These are phyloP conservation scores for Mycena latifolia DNA, from an alignment of 768 basidiomycete genomes.

Conservation along the genomic window DNA sequence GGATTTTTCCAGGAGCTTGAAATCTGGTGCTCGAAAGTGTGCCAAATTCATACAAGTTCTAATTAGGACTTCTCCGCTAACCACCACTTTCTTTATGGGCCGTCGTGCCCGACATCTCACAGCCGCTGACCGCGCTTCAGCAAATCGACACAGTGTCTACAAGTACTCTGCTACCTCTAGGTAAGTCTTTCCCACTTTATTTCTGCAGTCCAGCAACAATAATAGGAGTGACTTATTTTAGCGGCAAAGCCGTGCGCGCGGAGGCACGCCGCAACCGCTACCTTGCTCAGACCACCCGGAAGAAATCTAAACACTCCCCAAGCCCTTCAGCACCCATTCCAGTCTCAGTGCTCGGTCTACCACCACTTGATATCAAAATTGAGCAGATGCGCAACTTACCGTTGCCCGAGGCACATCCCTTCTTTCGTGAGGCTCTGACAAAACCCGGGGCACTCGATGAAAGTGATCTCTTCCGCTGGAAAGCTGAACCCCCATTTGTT, in stretches of 20 bases:
- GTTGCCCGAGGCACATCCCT: neutral
- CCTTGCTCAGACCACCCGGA: neutral
- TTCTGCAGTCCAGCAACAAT: neutral
- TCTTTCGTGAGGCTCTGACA: neutral
- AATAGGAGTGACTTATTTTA: neutral
- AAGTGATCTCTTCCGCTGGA: neutral
- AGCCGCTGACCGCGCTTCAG: neutral
- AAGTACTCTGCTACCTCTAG: neutral
- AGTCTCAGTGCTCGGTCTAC: neutral
- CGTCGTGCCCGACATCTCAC: slow-evolving; percentile 17
- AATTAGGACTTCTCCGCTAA: neutral
- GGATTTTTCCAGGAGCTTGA: neutral
- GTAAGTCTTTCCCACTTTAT: neutral
- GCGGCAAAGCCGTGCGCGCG: neutral
- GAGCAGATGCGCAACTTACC: neutral
- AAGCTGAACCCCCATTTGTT: neutral
- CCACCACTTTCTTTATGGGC: slow-evolving; percentile 13
- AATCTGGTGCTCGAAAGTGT: neutral
- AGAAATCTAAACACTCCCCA: neutral
- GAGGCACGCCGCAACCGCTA: neutral
- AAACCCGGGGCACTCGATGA: neutral
- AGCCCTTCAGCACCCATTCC: neutral
- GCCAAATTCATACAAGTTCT: neutral
- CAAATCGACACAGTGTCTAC: neutral
- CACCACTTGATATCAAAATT: neutral